These are phyloP conservation scores for Stereocaulon alpinum DNA, from an alignment of 495 filamentous ascomycete species.

Conservation along the genomic window DNA sequence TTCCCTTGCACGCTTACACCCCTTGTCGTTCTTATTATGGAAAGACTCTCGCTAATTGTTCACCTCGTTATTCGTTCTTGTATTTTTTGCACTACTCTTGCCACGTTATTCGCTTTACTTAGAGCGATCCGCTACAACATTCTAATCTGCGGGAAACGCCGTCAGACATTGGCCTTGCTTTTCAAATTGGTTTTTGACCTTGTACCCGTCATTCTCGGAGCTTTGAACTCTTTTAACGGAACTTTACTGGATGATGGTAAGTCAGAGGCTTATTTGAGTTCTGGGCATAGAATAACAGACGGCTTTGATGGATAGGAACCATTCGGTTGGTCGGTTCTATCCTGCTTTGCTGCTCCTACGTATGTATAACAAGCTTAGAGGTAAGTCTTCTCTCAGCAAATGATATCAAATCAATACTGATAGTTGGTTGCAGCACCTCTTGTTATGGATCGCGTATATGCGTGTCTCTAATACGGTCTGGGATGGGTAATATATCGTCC, in stretches of 20 bases:
- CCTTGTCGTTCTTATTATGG: constrained; percentile 3
- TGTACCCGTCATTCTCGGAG: no score
- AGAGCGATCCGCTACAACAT: not conserved
- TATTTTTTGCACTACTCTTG: not conserved
- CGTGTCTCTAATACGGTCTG: no score
- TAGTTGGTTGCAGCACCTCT: no score
- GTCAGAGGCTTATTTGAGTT: no score
- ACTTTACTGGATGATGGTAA: no score
- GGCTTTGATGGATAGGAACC: not conserved
- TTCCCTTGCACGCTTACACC: constrained; percentile 1
- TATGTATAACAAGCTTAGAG: not conserved
- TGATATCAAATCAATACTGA: no score
- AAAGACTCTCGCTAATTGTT: constrained; percentile 4
- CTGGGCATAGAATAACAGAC: not conserved
- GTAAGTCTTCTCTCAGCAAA: not conserved
- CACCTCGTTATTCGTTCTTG: constrained; percentile 2
- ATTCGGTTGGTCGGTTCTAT: not conserved
- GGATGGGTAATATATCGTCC: no score
- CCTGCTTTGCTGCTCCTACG: constrained; percentile 1
- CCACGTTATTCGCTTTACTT: not conserved
- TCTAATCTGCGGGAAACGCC: not conserved
- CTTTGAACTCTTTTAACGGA: not conserved
- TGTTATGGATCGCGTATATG: no score
- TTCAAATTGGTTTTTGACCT: not conserved
- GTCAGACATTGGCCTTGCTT: not conserved